Percentiles rank a stretch among this genome's conserved stretches.
Conservation (phyloP, 345 rosid genomes). For the Gossypioides kirkii region DNA sequence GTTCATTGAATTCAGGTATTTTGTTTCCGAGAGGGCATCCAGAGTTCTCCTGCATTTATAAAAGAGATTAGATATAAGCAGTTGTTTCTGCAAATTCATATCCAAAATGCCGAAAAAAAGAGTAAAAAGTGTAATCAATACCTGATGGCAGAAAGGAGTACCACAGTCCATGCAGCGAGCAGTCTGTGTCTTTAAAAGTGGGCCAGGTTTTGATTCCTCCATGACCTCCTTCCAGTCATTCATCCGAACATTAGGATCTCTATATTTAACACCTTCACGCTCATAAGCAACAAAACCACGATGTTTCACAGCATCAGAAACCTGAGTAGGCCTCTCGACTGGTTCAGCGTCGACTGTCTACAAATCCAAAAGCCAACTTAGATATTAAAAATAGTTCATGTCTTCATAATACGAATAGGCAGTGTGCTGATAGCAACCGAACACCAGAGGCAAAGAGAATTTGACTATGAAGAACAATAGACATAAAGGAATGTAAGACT, state of each 20-base stretch:
- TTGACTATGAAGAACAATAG: not conserved
- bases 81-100: not conserved
- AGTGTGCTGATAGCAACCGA: not conserved
- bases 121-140: constrained; percentile 12
- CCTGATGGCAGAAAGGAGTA: constrained; percentile 99
- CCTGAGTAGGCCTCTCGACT: constrained; percentile 56
- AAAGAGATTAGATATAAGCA: not conserved
- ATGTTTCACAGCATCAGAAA: constrained; percentile 62
- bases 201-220: constrained; percentile 76
- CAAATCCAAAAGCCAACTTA: constrained; percentile 10
- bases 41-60: constrained; percentile 67
- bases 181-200: constrained; percentile 83
- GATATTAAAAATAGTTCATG: not conserved
- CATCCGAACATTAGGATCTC: constrained; percentile 84
- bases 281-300: constrained; percentile 89
- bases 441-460: not conserved
- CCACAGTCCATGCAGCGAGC: constrained; percentile 99
- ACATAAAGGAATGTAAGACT: not conserved
- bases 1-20: constrained; percentile 97
- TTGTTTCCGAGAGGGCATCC: constrained; percentile 99
- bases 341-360: constrained; percentile 40
- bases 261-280: constrained; percentile 83
- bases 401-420: not conserved
- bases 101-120: not conserved
- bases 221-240: constrained; percentile 93